Conservation (phyloP, 129 eudicot species). For the Chrysanthemum lavandulifolium region DNA sequence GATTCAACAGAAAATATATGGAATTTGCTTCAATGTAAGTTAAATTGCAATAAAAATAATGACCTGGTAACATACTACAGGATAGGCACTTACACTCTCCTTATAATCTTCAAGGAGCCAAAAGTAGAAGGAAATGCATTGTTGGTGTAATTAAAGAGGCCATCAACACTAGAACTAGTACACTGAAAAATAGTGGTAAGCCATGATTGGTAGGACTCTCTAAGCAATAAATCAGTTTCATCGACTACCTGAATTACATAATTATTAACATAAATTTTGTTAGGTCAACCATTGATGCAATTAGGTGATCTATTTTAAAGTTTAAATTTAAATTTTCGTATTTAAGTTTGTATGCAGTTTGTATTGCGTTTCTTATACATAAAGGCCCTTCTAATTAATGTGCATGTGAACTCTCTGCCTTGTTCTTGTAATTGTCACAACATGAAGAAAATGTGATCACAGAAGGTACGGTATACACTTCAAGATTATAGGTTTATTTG, state of each 20-base stretch:
- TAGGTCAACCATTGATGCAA: no score
- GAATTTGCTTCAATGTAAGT: background rate
- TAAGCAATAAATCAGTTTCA: slow-evolving; percentile 85
- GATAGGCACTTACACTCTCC: slow-evolving; percentile 54
- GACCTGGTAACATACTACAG: slow-evolving; percentile 2
- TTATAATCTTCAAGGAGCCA: slow-evolving; percentile 67
- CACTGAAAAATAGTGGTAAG: slow-evolving; percentile 74
- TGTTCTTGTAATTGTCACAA: background rate
- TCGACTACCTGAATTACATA: slow-evolving; percentile 65
- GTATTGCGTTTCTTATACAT: no score
- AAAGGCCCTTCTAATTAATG: no score
- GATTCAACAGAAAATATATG: slow-evolving; percentile 6
- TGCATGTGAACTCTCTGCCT: no score
- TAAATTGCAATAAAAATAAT: background rate
- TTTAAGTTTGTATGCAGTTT: no score
- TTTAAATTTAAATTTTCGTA: no score
- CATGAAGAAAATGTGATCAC: slow-evolving; percentile 50
- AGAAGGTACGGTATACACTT: slow-evolving; percentile 37
- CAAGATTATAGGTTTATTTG: slow-evolving; percentile 1
- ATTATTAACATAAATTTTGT: no score
- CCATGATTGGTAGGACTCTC: slow-evolving; percentile 95
- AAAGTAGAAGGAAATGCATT: slow-evolving; percentile 30
- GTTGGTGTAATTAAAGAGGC: slow-evolving; percentile 21
- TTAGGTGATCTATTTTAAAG: no score
- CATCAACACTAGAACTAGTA: slow-evolving; percentile 41